Evolutionary conservation across 1,139 yeast genomes (phyloP), one percentile per base, ranked within the genome.

Genomic region (Yamadazyma jaroonii): DNA sequence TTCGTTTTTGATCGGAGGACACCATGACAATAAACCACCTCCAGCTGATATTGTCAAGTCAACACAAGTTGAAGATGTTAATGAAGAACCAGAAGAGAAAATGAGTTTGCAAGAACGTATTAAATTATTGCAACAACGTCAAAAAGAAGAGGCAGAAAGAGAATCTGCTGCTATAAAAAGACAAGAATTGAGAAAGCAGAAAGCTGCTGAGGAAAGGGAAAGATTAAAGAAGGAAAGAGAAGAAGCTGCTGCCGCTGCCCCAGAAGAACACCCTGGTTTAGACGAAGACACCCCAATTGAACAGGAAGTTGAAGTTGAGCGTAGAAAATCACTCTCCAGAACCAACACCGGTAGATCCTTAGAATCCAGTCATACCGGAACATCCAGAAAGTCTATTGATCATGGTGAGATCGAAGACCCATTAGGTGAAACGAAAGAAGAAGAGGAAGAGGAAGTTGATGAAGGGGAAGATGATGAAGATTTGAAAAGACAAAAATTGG

Each of bases 101-200:
- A 63, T 89, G 65, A 83, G 95, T 40, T 69, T 92, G 53, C 85
- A 85, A 55, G 97, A 92, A 48, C 75, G 97, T 47, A 88, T 92
- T 55, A 87, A 87, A 9, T 56, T 87, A 53, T 68, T 92, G 38
- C 96, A 90, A 56, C 78, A 87, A 54, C 81, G 81, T 42, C 96
- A 87, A 57, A 77, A 77, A 40, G 88, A 85, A 52, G 95, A 87
- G 53, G 87, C 84, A 5, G 90, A 84, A 48, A 74, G 85, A 36
- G 80, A 79, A 41, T 86, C 75, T 21, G 86, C 84, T 2, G 75
- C 82, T 6, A 46, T 69, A 49, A 74, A 74, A 45, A 74, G 77
- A 49, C 74, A 74, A 43, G 80, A 79, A 45, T 82, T 79, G 52
- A 74, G 77, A 46, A 74, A 72, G 51, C 70, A 66, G 44, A 64